Percentiles rank a stretch among this genome's conserved stretches.
Evolutionary conservation across 352 stramenopile species (phyloP).

Genomic region (Blastocystis sp.): DNA sequence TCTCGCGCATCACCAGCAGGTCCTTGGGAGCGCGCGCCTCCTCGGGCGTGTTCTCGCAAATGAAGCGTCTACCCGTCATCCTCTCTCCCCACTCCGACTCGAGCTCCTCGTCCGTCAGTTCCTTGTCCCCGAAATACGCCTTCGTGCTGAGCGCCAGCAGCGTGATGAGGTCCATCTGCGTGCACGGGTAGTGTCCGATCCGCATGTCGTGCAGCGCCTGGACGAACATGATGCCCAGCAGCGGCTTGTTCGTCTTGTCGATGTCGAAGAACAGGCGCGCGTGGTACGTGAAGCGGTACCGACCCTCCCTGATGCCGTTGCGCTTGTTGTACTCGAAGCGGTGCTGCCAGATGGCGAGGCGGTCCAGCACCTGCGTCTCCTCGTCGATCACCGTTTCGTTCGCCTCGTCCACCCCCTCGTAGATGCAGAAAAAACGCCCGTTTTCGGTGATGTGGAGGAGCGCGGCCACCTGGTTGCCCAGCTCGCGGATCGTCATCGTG

Average conservation of each 20-base stretch:
- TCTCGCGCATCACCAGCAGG: neutral
- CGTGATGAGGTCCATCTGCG: conserved; percentile 42
- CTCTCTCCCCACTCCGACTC: neutral
- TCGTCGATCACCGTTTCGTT: conserved; percentile 14
- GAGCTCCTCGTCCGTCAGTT: neutral
- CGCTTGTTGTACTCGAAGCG: conserved; percentile 14
- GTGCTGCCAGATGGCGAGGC: conserved; percentile 41
- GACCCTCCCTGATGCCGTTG: neutral
- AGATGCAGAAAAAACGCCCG: conserved; percentile 35
- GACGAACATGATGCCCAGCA: conserved; percentile 38
- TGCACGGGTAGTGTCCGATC: conserved; percentile 24
- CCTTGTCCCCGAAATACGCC: neutral
- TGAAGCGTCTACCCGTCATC: neutral
- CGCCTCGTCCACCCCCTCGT: neutral
- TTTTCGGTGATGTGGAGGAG: neutral
- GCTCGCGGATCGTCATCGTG: conserved; percentile 23
- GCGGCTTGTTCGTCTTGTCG: neutral
- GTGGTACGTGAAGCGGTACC: conserved; percentile 36
- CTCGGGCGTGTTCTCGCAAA: neutral
- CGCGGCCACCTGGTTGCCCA: neutral
- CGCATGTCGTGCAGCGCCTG: conserved; percentile 40
- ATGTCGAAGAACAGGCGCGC: conserved; percentile 35
- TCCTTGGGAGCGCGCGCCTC: neutral
- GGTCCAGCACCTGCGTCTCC: conserved; percentile 51
- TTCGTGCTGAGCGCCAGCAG: conserved; percentile 15